A percentile compares a stretch with the other conserved stretches of the same genome.
These are phyloP conservation scores for Zangia roseola DNA, from an alignment of 768 basidiomycete genomes.

Conservation along the genomic window DNA sequence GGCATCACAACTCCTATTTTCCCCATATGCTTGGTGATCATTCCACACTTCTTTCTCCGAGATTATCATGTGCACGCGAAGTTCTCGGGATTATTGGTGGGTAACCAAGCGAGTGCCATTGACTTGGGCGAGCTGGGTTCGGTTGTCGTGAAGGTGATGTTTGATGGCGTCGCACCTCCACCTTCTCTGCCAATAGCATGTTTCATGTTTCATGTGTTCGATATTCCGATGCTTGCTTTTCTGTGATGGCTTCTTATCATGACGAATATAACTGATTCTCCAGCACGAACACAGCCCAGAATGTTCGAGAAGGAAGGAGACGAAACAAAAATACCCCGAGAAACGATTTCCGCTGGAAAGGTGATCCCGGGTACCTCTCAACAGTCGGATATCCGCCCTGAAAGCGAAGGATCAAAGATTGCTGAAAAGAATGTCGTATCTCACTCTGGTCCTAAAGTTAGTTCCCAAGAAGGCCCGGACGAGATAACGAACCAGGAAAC, in stretches of 20 bases:
- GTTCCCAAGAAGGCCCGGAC: neutral
- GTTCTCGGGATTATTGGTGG: neutral
- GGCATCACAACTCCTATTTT: neutral
- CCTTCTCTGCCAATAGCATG: no score
- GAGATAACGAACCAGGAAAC: neutral
- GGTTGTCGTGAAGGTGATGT: neutral
- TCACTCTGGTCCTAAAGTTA: neutral
- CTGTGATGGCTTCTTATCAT: neutral
- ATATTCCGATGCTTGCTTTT: neutral
- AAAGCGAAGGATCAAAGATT: neutral
- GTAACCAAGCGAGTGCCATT: neutral
- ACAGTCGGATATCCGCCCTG: neutral
- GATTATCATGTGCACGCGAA: neutral
- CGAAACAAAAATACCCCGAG: neutral
- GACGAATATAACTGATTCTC: constrained; percentile 7
- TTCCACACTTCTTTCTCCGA: neutral
- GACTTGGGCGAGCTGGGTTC: neutral
- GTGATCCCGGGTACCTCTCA: neutral
- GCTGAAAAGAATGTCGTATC: neutral
- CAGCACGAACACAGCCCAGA: constrained; percentile 2
- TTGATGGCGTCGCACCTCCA: neutral
- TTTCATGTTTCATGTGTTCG: neutral
- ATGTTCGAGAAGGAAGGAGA: neutral
- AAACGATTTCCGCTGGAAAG: neutral
- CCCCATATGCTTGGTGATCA: neutral